phyloP scores from a whole-genome alignment of 1,139 yeast genomes.

The Suhomyces bokatorum region DNA sequence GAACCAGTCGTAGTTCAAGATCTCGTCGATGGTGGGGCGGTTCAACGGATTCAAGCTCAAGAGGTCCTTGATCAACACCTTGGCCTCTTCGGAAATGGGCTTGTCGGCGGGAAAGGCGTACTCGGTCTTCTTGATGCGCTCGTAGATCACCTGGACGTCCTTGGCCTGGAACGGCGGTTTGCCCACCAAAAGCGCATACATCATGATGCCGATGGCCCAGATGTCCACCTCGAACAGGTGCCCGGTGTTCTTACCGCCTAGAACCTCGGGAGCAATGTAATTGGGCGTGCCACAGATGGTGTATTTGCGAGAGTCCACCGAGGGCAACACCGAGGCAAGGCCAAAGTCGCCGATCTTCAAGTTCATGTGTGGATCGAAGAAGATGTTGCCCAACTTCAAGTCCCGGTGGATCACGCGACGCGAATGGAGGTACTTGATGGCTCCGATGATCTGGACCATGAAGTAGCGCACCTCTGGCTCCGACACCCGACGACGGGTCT shows the following conservation, averaged over 20 bases:
- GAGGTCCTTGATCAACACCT: slow-evolving; percentile 66
- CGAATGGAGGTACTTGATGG: slow-evolving; percentile 86
- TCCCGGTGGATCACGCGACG: slow-evolving; percentile 96
- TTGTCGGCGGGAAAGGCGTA: slow-evolving; percentile 78
- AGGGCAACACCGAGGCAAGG: slow-evolving; percentile 81
- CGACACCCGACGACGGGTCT: slow-evolving; percentile 75
- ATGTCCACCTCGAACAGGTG: slow-evolving; percentile 93
- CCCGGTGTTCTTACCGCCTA: slow-evolving; percentile 84
- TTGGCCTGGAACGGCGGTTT: slow-evolving; percentile 98
- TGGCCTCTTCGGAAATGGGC: slow-evolving; percentile 70
- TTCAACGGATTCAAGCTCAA: slow-evolving; percentile 75
- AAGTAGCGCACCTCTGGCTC: slow-evolving; percentile 92
- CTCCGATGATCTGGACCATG: slow-evolving; percentile 92
- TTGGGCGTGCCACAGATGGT: slow-evolving; percentile 98
- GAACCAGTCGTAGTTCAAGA: slow-evolving; percentile 82
- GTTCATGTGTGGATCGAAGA: slow-evolving; percentile 89
- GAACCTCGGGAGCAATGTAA: slow-evolving; percentile 95
- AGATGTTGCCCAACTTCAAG: slow-evolving; percentile 89
- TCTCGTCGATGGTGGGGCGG: slow-evolving; percentile 80
- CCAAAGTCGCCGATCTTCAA: slow-evolving; percentile 97
- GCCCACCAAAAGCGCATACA: slow-evolving; percentile 86
- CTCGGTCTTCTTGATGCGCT: slow-evolving; percentile 82
- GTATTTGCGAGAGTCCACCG: slow-evolving; percentile 69
- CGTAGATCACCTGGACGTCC: slow-evolving; percentile 91
- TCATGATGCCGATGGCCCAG: slow-evolving; percentile 97